These are phyloP conservation scores for Monosporascus sp. DNA, from an alignment of 2,329 filamentous ascomycete genomes.

Conservation along the genomic window DNA sequence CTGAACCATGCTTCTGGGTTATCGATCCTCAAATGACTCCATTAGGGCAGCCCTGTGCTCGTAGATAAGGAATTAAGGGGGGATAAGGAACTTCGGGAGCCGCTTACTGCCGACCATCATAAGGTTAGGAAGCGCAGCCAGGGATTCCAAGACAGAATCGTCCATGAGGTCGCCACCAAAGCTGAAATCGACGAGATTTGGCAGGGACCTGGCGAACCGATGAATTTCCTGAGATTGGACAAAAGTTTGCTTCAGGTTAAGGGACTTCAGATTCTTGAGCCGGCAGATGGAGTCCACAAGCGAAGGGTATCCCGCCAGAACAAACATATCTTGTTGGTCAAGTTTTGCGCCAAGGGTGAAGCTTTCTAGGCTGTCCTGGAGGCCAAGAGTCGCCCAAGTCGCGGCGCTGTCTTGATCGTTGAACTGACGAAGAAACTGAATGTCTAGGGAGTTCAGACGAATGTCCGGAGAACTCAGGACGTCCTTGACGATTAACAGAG, in stretches of 20 bases:
- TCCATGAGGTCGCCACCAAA: conserved; percentile 52
- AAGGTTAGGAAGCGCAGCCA: conserved; percentile 38
- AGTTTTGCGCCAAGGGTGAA: conserved; percentile 25
- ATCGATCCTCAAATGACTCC: too few species aligned
- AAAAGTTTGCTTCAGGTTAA: conserved; percentile 47
- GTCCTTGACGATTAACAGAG: conserved; percentile 24
- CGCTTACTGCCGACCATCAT: conserved; percentile 38
- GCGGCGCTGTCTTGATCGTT: conserved; percentile 7
- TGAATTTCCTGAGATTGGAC: conserved; percentile 46
- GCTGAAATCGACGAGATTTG: conserved; percentile 48
- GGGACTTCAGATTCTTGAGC: conserved; percentile 44
- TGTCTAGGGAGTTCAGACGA: conserved; percentile 15
- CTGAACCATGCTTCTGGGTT: too few species aligned
- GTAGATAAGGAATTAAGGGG: too few species aligned
- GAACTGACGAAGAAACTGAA: conserved; percentile 13
- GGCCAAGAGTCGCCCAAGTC: conserved; percentile 19
- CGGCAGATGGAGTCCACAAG: conserved; percentile 39
- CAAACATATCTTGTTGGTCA: conserved; percentile 43
- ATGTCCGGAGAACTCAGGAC: conserved; percentile 19
- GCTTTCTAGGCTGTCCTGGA: conserved; percentile 16
- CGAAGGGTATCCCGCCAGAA: conserved; percentile 27
- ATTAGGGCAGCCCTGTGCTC: too few species aligned
- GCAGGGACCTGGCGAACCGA: conserved; percentile 38
- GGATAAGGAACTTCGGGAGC: too few species aligned
- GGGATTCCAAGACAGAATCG: conserved; percentile 33